phyloP scores from a whole-genome alignment of 2,329 filamentous ascomycete genomes.

The Trichophyton verrucosum region DNA sequence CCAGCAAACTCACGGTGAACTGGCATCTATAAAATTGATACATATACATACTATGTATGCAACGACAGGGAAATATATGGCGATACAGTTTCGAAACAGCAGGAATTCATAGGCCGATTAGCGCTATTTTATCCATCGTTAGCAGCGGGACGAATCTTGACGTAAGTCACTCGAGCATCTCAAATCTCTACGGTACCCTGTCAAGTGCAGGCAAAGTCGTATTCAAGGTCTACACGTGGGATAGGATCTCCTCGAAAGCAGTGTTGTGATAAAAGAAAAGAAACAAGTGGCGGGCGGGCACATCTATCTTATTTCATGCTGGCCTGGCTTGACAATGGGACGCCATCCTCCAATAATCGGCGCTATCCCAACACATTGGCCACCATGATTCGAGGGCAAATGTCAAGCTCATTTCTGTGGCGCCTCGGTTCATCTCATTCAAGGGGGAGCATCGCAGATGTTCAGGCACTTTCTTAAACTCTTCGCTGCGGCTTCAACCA shows the following conservation, averaged over 20 bases:
- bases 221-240: constrained; percentile 4
- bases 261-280: background rate
- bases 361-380: background rate
- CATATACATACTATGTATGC: background rate
- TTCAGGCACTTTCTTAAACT: background rate
- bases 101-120: background rate
- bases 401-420: background rate
- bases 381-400: background rate
- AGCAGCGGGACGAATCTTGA: background rate
- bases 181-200: background rate
- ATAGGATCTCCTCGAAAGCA: constrained; percentile 1
- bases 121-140: background rate
- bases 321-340: background rate
- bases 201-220: background rate
- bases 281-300: background rate
- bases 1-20: background rate
- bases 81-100: background rate
- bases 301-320: background rate
- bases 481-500: background rate
- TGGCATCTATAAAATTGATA: background rate
- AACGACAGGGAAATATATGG: background rate
- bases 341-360: background rate
- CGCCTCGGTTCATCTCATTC: background rate
- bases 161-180: background rate
- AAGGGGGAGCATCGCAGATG: background rate